Base-by-base conservation (phyloP, 176 grass and related monocot species). In the Thinopyrum elongatum region DNA sequence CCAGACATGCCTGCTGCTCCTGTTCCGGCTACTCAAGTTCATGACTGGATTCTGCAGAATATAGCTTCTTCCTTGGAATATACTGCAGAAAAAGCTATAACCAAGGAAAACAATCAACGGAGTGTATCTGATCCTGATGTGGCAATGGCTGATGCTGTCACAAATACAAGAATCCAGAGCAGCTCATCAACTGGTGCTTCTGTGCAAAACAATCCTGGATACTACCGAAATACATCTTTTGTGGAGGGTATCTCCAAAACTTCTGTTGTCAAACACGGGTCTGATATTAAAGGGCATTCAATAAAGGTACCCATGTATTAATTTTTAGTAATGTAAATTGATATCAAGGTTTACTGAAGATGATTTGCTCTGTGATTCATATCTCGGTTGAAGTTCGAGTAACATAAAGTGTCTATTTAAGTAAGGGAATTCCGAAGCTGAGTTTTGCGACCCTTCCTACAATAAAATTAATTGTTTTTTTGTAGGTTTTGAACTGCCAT, bases 161-260 rank as follows among this genome's bases (percentile, higher is more conserved):
- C 82, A 80, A 93, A 87, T 91, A 83, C 88, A 80, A 90, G 86
- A 88, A 82, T 71, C 26, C 77, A 91, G 42, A 88, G 53, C 77
- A 91, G 61, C 41, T 70, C 70, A 65, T 63, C 77, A 55, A 64
- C 61, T 76, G 88, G 85, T 61, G 80, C 77, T 77, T 81, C 90
- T 64, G 61, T 74, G 3, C 87, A 81, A 83, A 99, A 70, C 35
- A 94, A 89, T 91, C 83, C 88, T 79, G 65, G 90, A 39, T 88
- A 87, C 86, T 96, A 81, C 73, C 60, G 80, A 85, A 94, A 87
- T 81, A 83, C 90, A 73, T 91, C 89, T 88, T 99, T 94, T 81
- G 92, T 99, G 46, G 97, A 99, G 87, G 97, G 90, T 89, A 91
- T 94, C 82, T 94, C 97, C 23, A 99, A 96, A 89, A 91, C 97